Evolutionary conservation across 192 early-diverging fungal species (phyloP).

Genomic region (Coemansia asiatica): DNA sequence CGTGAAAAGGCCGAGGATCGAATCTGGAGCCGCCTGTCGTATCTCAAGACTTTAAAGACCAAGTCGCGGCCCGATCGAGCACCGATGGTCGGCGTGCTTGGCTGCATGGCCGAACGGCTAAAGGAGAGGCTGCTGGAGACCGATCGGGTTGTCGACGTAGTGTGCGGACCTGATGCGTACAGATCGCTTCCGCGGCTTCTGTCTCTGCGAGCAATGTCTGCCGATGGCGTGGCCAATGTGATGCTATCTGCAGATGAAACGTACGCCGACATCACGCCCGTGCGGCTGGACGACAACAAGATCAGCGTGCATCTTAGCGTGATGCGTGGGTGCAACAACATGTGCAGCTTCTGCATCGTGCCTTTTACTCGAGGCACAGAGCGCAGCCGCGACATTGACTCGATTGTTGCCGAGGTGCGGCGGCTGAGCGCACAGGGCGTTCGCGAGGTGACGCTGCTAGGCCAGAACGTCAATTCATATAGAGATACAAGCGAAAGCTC

Average conservation of each 20-base stretch:
- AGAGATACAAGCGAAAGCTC: constrained; percentile 65
- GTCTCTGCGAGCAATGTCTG: constrained; percentile 62
- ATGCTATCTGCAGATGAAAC: constrained; percentile 81
- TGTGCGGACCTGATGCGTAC: constrained; percentile 77
- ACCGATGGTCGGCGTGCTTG: constrained; percentile 73
- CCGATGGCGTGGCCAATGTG: constrained; percentile 73
- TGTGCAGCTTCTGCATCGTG: constrained; percentile 80
- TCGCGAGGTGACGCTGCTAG: constrained; percentile 66
- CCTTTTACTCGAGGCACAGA: constrained; percentile 77
- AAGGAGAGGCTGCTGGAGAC: constrained; percentile 69
- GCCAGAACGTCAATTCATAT: constrained; percentile 82
- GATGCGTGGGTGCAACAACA: constrained; percentile 83
- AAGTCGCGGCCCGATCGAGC: constrained; percentile 58
- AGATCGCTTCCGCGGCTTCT: constrained; percentile 73
- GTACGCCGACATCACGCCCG: constrained; percentile 75
- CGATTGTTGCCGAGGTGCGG: constrained; percentile 66
- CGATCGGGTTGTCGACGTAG: constrained; percentile 71
- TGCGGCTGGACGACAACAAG: constrained; percentile 63
- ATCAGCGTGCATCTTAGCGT: constrained; percentile 72
- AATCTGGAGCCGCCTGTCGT: constrained; percentile 67
- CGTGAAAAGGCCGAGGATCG: constrained; percentile 74
- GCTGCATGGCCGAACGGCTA: constrained; percentile 79
- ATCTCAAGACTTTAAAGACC: constrained; percentile 60
- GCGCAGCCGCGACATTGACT: constrained; percentile 68
- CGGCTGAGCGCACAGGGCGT: constrained; percentile 67